Percentiles rank a stretch among this genome's conserved stretches.
Conservation (phyloP, 768 basidiomycete genomes). For the Calocybe indica region DNA sequence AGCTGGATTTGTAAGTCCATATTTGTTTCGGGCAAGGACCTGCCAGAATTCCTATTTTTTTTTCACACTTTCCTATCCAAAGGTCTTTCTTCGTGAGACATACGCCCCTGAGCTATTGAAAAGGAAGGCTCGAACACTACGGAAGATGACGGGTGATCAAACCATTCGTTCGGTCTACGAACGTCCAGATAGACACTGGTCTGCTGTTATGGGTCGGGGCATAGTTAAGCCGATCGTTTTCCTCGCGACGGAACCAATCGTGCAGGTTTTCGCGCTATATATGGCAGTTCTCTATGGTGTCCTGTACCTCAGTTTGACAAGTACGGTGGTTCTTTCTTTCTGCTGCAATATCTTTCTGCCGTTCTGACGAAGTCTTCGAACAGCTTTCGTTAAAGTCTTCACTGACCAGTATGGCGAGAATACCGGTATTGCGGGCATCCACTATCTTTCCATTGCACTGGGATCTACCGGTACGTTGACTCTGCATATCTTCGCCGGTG, state of each 20-base stretch:
- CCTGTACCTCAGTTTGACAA: conserved; percentile 34
- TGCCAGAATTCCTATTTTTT: background rate
- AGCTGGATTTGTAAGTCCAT: conserved; percentile 39
- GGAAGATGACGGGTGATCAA: conserved; percentile 22
- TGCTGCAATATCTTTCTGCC: background rate
- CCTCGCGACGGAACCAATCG: conserved; percentile 51
- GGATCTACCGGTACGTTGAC: conserved; percentile 31
- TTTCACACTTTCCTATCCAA: background rate
- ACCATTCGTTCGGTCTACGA: conserved; percentile 38
- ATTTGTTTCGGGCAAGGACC: background rate
- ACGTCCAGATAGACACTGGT: conserved; percentile 33
- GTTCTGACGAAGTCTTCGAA: background rate
- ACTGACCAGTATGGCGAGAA: conserved; percentile 39
- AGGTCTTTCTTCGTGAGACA: conserved; percentile 29
- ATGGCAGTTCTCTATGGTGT: conserved; percentile 54
- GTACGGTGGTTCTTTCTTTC: conserved; percentile 17
- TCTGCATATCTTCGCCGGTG: conserved; percentile 12
- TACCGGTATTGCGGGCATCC: conserved; percentile 49
- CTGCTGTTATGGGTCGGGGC: conserved; percentile 35
- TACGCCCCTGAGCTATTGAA: conserved; percentile 46
- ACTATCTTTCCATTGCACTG: conserved; percentile 57
- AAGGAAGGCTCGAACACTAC: conserved; percentile 28
- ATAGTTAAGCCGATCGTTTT: conserved; percentile 55
- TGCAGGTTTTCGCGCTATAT: conserved; percentile 53
- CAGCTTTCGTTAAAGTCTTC: conserved; percentile 51